These are phyloP conservation scores for Vaccinium corymbosum DNA, from an alignment of 148 eudicot species.

Conservation along the genomic window DNA sequence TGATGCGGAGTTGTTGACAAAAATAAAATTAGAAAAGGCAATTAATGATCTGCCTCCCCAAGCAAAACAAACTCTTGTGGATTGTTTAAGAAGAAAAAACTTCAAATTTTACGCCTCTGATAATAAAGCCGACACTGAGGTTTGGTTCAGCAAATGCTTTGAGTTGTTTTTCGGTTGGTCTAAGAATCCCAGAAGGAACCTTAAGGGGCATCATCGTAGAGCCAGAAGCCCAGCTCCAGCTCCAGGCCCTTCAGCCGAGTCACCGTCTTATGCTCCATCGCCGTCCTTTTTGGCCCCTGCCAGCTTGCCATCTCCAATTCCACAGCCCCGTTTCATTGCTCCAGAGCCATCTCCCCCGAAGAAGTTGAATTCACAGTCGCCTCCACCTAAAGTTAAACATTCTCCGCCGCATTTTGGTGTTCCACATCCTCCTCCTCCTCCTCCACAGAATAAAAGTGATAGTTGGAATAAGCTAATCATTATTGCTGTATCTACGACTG, in stretches of 20 bases:
- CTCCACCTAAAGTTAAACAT: slow-evolving; percentile 17
- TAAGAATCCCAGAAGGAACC: slow-evolving; percentile 37
- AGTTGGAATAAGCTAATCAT: slow-evolving; percentile 17
- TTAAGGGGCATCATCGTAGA: neutral
- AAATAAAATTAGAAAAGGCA: slow-evolving; percentile 19
- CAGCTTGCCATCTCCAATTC: slow-evolving; percentile 24
- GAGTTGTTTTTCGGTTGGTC: slow-evolving; percentile 20
- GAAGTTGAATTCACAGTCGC: slow-evolving; percentile 13
- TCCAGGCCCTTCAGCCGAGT: neutral
- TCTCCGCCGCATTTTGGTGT: slow-evolving; percentile 13
- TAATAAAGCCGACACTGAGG: slow-evolving; percentile 3
- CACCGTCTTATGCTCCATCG: slow-evolving; percentile 3
- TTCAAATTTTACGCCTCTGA: neutral
- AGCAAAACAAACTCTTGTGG: slow-evolving; percentile 25
- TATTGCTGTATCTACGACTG: slow-evolving; percentile 26
- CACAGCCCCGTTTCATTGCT: slow-evolving; percentile 18
- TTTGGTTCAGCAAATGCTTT: slow-evolving; percentile 11
- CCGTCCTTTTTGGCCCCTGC: slow-evolving; percentile 15
- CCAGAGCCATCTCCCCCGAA: slow-evolving; percentile 25
- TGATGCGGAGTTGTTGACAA: slow-evolving; percentile 8
- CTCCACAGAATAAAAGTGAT: slow-evolving; percentile 10
- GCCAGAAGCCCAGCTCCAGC: neutral
- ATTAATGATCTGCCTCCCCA: slow-evolving; percentile 24
- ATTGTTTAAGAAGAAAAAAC: slow-evolving; percentile 27
- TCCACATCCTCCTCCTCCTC: neutral